Percentiles rank a stretch among this genome's conserved stretches.
phyloP scores from a whole-genome alignment of 257 asterid species.

The Solanum pennellii region DNA sequence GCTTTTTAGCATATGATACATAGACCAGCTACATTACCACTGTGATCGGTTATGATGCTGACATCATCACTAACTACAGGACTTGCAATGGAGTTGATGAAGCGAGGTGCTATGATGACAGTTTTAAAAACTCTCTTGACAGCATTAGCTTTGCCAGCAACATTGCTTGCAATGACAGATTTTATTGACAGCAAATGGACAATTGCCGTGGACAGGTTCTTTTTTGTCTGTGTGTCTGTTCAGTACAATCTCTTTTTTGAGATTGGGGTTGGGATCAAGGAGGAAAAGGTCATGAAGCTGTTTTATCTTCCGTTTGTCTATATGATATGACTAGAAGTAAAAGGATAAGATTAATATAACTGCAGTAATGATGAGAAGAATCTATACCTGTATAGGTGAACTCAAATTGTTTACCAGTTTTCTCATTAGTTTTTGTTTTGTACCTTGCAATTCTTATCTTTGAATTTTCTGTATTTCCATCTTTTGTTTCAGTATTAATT shows the following conservation, averaged over 20 bases:
- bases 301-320: neutral
- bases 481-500: neutral
- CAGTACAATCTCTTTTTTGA: neutral
- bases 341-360: neutral
- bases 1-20: neutral
- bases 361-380: neutral
- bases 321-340: neutral
- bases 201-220: slow-evolving; percentile 78
- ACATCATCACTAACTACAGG: slow-evolving; percentile 31
- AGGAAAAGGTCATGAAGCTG: neutral
- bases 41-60: neutral
- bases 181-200: slow-evolving; percentile 96
- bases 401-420: neutral
- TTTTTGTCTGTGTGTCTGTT: neutral
- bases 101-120: slow-evolving; percentile 93
- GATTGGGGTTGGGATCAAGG: neutral
- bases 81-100: slow-evolving; percentile 73
- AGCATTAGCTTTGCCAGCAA: slow-evolving; percentile 93
- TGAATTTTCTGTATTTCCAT: neutral
- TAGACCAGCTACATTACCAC: neutral
- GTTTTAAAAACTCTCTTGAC: slow-evolving; percentile 63
- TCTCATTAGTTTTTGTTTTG: neutral
- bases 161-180: slow-evolving; percentile 60
- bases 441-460: neutral
- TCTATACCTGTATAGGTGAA: neutral